phyloP scores from a whole-genome alignment of 2,329 filamentous ascomycete species.

The Chalaropsis ovoidea region DNA sequence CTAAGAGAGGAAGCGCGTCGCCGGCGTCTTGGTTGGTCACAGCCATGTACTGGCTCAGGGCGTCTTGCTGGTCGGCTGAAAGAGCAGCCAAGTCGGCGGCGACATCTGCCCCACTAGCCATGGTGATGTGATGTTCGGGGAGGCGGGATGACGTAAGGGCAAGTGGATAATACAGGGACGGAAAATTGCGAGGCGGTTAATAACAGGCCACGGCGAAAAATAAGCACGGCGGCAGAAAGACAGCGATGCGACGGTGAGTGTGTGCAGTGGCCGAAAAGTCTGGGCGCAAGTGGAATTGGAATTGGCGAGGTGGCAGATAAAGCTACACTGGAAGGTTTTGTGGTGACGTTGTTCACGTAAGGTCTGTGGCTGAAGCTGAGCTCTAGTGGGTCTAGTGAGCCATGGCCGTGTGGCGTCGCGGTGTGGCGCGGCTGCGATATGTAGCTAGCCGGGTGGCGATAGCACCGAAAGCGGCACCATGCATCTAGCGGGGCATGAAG shows the following conservation, averaged over 20 bases:
- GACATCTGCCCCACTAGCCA: slow-evolving; percentile 43
- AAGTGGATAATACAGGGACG: not conserved
- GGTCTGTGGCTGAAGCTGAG: slow-evolving; percentile 13
- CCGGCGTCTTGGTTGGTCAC: slow-evolving; percentile 75
- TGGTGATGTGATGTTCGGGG: slow-evolving; percentile 25
- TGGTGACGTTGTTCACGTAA: slow-evolving; percentile 14
- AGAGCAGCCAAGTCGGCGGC: slow-evolving; percentile 48
- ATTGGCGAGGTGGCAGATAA: slow-evolving; percentile 8
- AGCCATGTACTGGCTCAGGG: slow-evolving; percentile 76
- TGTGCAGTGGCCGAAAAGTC: not conserved
- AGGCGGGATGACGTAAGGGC: not conserved
- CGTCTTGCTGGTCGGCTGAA: slow-evolving; percentile 66
- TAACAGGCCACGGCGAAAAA: not conserved
- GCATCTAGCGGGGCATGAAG: slow-evolving; percentile 8
- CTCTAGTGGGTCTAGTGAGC: not conserved
- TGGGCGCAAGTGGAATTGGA: slow-evolving; percentile 4
- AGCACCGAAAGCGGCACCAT: slow-evolving; percentile 17
- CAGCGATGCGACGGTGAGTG: not conserved
- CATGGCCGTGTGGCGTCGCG: not conserved
- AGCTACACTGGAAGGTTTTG: not conserved
- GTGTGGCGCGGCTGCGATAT: slow-evolving; percentile 4
- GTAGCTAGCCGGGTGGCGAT: slow-evolving; percentile 4
- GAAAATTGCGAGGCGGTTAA: not conserved
- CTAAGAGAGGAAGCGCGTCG: slow-evolving; percentile 67
- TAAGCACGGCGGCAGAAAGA: not conserved